These are phyloP conservation scores for Moesziomyces sp. DNA, from an alignment of 1,284 basidiomycete species.

Conservation along the genomic window DNA sequence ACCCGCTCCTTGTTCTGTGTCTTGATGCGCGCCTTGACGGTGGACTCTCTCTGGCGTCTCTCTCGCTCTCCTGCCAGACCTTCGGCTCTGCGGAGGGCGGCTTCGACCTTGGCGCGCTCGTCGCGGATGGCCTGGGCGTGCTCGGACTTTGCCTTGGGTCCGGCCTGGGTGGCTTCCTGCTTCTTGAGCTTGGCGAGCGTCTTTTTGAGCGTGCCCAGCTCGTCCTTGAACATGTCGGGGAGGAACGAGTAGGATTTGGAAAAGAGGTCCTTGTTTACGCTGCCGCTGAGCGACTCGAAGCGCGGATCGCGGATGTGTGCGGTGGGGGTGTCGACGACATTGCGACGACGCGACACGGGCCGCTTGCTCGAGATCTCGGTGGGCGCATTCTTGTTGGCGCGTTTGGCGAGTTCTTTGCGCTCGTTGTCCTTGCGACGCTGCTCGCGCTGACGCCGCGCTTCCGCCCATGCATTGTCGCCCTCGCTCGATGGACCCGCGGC, in stretches of 20 bases:
- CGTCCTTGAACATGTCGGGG: conserved; percentile 75
- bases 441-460: conserved; percentile 14
- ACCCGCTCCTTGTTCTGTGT: conserved; percentile 61
- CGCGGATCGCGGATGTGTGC: conserved; percentile 84
- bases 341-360: conserved; percentile 81
- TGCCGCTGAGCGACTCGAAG: conserved; percentile 81
- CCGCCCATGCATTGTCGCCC: conserved; percentile 11
- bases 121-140: conserved; percentile 69
- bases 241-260: conserved; percentile 83
- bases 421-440: conserved; percentile 17
- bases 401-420: conserved; percentile 69
- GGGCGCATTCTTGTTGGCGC: conserved; percentile 90
- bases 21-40: conserved; percentile 73
- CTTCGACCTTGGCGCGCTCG: conserved; percentile 81
- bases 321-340: conserved; percentile 79
- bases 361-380: conserved; percentile 85
- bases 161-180: conserved; percentile 76
- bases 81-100: conserved; percentile 80
- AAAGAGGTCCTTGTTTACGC: conserved; percentile 78
- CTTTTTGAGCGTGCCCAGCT: conserved; percentile 77
- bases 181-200: conserved; percentile 78
- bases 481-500: conserved; percentile 3
- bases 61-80: conserved; percentile 76
- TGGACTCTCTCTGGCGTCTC: conserved; percentile 72
- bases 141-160: conserved; percentile 74